phyloP scores from a whole-genome alignment of 768 basidiomycete genomes.

The Asterophora lycoperdoides region DNA sequence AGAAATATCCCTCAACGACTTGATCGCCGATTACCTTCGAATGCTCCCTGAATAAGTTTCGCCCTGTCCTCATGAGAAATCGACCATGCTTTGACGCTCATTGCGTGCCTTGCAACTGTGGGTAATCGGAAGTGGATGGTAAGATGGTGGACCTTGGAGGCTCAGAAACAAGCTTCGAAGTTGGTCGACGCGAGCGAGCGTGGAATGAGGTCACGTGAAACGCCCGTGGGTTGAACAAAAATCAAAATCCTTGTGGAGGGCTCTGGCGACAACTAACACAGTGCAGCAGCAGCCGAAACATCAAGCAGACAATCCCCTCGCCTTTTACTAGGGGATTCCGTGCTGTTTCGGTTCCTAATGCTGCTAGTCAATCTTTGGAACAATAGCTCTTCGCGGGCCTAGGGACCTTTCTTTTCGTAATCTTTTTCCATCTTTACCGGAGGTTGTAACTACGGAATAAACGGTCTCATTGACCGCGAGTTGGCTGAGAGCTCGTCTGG shows the following conservation, averaged over 20 bases:
- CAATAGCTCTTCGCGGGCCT: conserved; percentile 27
- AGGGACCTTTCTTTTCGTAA: conserved; percentile 13
- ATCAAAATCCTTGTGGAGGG: conserved; percentile 22
- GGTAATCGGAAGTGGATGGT: neutral
- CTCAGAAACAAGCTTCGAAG: neutral
- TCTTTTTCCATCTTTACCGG: conserved; percentile 10
- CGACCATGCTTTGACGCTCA: conserved; percentile 23
- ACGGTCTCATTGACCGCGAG: too few species aligned
- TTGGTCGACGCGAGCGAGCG: neutral
- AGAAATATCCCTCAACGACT: neutral
- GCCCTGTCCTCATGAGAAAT: conserved; percentile 42
- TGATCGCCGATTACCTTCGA: conserved; percentile 45
- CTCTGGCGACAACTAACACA: too few species aligned
- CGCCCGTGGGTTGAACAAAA: conserved; percentile 39
- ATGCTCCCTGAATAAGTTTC: conserved; percentile 50
- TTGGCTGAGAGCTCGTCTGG: too few species aligned
- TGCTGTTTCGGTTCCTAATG: conserved; percentile 39
- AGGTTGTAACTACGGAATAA: too few species aligned
- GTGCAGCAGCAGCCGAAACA: conserved; percentile 37
- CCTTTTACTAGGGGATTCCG: conserved; percentile 57
- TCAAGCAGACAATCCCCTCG: conserved; percentile 53
- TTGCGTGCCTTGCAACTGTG: neutral
- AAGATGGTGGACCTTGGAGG: too few species aligned
- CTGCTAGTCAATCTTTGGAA: conserved; percentile 44
- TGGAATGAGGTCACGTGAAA: conserved; percentile 22